A percentile compares a stretch with the other conserved stretches of the same genome.
Conservation (phyloP, 2,329 filamentous ascomycete species). For the Fusarium drepaniforme region DNA sequence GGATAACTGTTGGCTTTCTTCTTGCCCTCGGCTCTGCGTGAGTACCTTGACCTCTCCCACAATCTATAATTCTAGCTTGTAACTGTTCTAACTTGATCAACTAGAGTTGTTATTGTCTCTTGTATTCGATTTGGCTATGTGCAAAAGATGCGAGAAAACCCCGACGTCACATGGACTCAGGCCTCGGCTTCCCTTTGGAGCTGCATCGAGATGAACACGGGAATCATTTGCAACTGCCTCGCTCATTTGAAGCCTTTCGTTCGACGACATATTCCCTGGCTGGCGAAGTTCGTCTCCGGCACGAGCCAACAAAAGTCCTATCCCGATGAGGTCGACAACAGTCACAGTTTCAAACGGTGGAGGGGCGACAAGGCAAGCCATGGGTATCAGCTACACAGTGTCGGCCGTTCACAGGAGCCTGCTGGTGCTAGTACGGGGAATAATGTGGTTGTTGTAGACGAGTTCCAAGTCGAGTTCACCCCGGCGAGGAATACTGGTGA, state of each 20-base stretch:
- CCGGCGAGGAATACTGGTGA: background rate
- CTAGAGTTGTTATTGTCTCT: constrained; percentile 10
- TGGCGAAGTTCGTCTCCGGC: background rate
- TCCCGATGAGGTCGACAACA: constrained; percentile 1
- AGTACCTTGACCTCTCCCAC: background rate
- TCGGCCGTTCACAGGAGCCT: background rate
- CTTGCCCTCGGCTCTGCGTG: constrained; percentile 10
- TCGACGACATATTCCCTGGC: constrained; percentile 3
- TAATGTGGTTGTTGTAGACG: background rate
- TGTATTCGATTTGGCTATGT: constrained; percentile 12
- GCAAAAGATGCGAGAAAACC: background rate
- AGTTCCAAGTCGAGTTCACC: background rate
- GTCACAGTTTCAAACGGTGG: constrained; percentile 4
- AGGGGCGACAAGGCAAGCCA: constrained; percentile 4
- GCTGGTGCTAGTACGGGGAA: background rate
- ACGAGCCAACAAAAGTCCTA: constrained; percentile 1
- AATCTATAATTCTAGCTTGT: background rate
- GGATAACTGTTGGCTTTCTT: background rate
- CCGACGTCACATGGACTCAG: constrained; percentile 10
- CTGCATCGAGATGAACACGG: constrained; percentile 15
- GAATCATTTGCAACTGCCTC: constrained; percentile 9
- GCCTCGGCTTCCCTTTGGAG: constrained; percentile 7
- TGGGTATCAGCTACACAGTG: constrained; percentile 1
- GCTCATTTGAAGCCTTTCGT: constrained; percentile 9
- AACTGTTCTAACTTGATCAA: background rate